Evolutionary conservation across 2,329 filamentous ascomycete genomes (phyloP).

Genomic region (Periconia sp.): DNA sequence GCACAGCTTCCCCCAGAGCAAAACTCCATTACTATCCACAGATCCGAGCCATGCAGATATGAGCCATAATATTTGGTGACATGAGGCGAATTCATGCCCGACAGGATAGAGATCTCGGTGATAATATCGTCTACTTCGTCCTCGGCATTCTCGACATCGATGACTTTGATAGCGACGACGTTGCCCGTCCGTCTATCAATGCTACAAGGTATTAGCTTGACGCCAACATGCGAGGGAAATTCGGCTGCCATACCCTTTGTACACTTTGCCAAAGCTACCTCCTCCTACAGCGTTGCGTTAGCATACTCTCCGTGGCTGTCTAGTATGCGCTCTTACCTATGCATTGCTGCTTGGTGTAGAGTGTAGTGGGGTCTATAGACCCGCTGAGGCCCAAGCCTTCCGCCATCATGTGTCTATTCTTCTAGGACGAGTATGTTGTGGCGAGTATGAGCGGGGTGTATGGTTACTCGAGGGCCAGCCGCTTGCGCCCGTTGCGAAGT

Average conservation of each 20-base stretch:
- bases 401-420: constrained; percentile 21
- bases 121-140: constrained; percentile 99
- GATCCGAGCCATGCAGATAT: constrained; percentile 90
- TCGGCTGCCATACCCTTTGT: constrained; percentile 79
- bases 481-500: too few relatives aligned
- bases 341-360: constrained; percentile 80
- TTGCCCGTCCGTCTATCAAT: constrained; percentile 93
- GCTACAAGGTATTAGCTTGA: constrained; percentile 51
- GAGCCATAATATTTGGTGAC: constrained; percentile 98
- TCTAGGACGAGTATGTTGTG: too few relatives aligned
- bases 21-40: constrained; percentile 99
- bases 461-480: too few relatives aligned
- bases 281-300: constrained; percentile 66
- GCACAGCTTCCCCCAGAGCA: constrained; percentile 96
- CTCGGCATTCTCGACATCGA: constrained; percentile 98
- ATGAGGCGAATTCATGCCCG: constrained; percentile 92
- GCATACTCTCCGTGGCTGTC: constrained; percentile 3
- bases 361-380: constrained; percentile 79
- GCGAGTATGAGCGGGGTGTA: too few relatives aligned
- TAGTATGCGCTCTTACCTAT: constrained; percentile 40
- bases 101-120: constrained; percentile 96
- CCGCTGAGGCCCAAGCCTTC: constrained; percentile 50
- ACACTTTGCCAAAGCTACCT: constrained; percentile 97
- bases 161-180: constrained; percentile 96
- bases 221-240: constrained; percentile 10